Evolutionary conservation across 177 flowering plant genomes (phyloP).

Genomic region (Vitis hybrid): DNA sequence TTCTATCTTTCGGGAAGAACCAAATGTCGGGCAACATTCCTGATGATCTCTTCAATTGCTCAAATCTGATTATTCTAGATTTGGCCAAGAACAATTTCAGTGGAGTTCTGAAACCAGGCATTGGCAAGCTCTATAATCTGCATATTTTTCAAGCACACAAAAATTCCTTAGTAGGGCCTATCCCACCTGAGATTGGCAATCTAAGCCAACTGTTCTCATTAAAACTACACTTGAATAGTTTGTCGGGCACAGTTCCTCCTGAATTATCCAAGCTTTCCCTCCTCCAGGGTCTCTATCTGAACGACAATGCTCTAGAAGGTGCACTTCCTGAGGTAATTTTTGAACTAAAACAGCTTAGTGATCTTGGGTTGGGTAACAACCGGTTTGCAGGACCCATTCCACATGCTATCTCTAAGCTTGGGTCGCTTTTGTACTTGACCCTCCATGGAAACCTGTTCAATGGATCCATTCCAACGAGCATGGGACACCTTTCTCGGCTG

Average conservation of each 20-base stretch:
- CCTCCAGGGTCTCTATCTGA: slow-evolving; percentile 62
- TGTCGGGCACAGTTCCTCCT: slow-evolving; percentile 62
- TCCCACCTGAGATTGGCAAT: slow-evolving; percentile 67
- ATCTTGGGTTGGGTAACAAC: slow-evolving; percentile 47
- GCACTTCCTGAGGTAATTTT: slow-evolving; percentile 49
- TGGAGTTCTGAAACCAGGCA: slow-evolving; percentile 43
- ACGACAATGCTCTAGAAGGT: slow-evolving; percentile 56
- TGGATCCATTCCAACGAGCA: slow-evolving; percentile 57
- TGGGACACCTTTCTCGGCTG: slow-evolving; percentile 44
- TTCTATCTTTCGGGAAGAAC: slow-evolving; percentile 44
- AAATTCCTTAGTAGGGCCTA: slow-evolving; percentile 52
- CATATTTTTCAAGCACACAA: slow-evolving; percentile 17
- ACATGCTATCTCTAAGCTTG: slow-evolving; percentile 46
- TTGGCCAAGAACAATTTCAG: slow-evolving; percentile 48
- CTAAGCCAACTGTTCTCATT: slow-evolving; percentile 37
- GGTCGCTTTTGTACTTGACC: slow-evolving; percentile 49
- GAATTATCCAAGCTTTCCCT: slow-evolving; percentile 51
- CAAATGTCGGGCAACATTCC: slow-evolving; percentile 58
- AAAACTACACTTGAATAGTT: slow-evolving; percentile 31
- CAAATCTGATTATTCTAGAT: slow-evolving; percentile 40
- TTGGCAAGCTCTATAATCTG: slow-evolving; percentile 51
- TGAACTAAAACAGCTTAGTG: slow-evolving; percentile 48
- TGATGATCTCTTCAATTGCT: slow-evolving; percentile 65
- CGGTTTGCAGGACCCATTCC: slow-evolving; percentile 63
- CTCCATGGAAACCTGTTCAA: slow-evolving; percentile 60